Base-by-base conservation (phyloP, 192 early-diverging fungal species). In the Linderina pennispora region DNA sequence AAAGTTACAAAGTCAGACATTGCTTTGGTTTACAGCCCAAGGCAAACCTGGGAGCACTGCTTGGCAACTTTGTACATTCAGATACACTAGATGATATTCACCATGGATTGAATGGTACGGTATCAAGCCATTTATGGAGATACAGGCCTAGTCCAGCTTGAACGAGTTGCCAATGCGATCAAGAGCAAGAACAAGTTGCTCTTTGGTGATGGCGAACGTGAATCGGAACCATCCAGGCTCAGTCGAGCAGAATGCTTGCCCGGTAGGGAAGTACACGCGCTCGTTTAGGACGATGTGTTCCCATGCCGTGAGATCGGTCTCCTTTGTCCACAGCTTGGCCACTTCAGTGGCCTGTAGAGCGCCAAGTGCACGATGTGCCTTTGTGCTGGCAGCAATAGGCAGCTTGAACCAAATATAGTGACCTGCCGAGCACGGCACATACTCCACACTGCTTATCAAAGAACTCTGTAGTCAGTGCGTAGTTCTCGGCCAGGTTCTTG, bases 391-490 rank as follows among this genome's bases (percentile, higher is more conserved):
- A 24, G 23, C 37, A 6, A 57, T 35, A 1, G 62, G 62, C 26
- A 73, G 13, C 15, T 44, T 48, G 25, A 88, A 48, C 74, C 82
- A 83, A 5, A 91, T 33, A 56, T 86, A 94, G 54, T 82, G 85
- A 11, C 82, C 87, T 0, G 81, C 83, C 21, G 81, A 62, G 3
- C 86, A 76, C 4, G 76, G 78, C 10, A 83, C 25, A 43, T 64
- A 87, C 22, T 65, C 38, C 38, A 91, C 66, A 0, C 55, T 45
- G 66, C 23, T 51, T 23, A 3, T 62, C 45, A 7, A 91, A 48
- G 16, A 69, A 64, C 3, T 38, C 39, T 8, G 63, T 50, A 3
- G 76, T 44, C 3, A 37, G 22, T 9, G 44, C 48, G 49, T 87
- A 90, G 31, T 65, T 44, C 23, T 71, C 71, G 0, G 72, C 62